Evolutionary conservation across 2,329 filamentous ascomycete species (phyloP).

Genomic region (Tolypocladium ophioglossoides): DNA sequence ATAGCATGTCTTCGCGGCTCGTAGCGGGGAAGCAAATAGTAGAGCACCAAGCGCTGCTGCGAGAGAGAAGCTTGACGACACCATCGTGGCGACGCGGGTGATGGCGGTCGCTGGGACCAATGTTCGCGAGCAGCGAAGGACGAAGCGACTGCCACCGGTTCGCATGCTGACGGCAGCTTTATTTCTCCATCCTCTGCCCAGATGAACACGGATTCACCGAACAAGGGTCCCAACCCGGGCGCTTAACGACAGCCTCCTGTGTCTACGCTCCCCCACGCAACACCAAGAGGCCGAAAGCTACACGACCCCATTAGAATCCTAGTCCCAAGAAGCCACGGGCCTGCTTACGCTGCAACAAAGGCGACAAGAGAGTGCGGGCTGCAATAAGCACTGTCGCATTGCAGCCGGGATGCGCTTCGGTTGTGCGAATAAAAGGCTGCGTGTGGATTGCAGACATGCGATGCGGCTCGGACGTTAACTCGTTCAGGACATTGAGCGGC

Average conservation of each 20-base stretch:
- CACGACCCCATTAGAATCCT: neutral
- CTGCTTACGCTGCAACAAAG: neutral
- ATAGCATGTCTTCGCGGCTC: conserved; percentile 23
- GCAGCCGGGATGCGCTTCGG: neutral
- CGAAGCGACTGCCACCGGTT: neutral
- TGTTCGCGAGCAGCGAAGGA: neutral
- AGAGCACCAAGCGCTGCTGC: neutral
- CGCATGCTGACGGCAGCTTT: neutral
- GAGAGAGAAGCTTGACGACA: neutral
- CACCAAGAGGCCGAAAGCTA: neutral
- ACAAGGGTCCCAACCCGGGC: neutral
- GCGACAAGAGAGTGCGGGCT: neutral
- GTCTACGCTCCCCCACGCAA: too few species aligned
- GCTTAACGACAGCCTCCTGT: neutral
- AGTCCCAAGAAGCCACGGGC: neutral
- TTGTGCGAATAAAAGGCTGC: neutral
- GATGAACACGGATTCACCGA: neutral
- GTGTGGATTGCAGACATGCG: neutral
- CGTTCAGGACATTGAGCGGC: neutral
- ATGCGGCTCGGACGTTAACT: too few species aligned
- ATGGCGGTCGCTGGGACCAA: neutral
- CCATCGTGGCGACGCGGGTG: neutral
- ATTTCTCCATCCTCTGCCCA: neutral
- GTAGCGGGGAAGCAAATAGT: neutral
- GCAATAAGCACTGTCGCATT: neutral